Base-by-base conservation (phyloP, 2,329 filamentous ascomycete genomes). In the Cercospora janseana region DNA sequence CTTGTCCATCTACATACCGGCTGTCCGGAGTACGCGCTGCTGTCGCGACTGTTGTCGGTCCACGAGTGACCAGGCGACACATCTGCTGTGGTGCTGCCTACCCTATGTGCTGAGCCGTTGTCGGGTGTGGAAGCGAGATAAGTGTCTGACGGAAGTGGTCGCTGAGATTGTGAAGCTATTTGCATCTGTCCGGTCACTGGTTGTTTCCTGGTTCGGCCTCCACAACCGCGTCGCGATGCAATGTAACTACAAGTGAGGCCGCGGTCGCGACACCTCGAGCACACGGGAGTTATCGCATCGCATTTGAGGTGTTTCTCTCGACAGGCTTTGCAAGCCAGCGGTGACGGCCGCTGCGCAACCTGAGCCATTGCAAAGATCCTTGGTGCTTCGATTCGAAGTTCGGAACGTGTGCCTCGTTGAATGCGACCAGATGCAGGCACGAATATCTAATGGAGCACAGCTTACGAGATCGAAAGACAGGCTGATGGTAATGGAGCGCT, bases 171-270 rank as follows among this genome's bases (percentile, higher is more conserved):
- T 9, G 21, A 31, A 16, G 26, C 15, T 32, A 18, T 18, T 23
- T 24, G 32, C 23, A 12, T 18, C 12, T 47, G 45, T 23, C 26
- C 23, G 7, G 23, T 40, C 35, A 34, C 23, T n/a, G 44, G 13
- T 49, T 48, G n/a, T 64, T 66, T 23, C 35, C 31, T 60, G 18
- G 49, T 41, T 10, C 59, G 54, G 10, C 85, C 84, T 68, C 86
- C 88, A 72, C 87, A 88, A 23, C 87, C 87, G 54, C 87, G 80
- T 34, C 86, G 82, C 29, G 86, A 89, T 35, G 85, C 82, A 41
- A 88, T 80, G 65, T 88, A 90, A 62, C 82, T 71, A 67, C 87
- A 92, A 40, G 83, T 76, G 13, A 76, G 32, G 16, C 24, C 24
- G 15, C 45, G 45, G 16, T 47, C 45, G 32, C 24, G 32, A 29